A percentile compares a stretch with the other conserved stretches of the same genome.
phyloP scores from a whole-genome alignment of 2,329 filamentous ascomycete species.

The Pseudocercospora macadamiae region DNA sequence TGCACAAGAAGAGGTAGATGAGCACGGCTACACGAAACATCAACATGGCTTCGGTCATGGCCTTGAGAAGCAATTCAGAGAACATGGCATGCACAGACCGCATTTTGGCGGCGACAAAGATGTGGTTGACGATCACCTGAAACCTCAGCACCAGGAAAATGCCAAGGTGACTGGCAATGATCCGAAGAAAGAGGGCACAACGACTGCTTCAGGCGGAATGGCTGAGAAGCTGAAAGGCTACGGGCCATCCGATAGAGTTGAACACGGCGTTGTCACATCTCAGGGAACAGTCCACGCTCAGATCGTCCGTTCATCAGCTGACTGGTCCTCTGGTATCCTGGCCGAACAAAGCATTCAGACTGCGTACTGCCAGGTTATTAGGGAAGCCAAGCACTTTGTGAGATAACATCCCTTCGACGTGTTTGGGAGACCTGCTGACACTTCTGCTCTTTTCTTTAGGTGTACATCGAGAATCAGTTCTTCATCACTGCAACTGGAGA shows the following conservation, averaged over 20 bases:
- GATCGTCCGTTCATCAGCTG: constrained; percentile 82
- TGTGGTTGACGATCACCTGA: constrained; percentile 10
- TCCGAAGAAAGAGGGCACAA: constrained; percentile 36
- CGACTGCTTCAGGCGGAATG: constrained; percentile 38
- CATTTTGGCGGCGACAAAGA: constrained; percentile 21
- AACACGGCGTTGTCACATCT: constrained; percentile 35
- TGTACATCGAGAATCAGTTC: constrained; percentile 99
- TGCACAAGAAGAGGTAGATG: constrained; percentile 33
- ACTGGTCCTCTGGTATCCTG: constrained; percentile 92
- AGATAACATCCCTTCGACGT: no score
- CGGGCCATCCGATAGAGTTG: constrained; percentile 31
- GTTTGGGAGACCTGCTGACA: no score
- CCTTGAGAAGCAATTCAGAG: constrained; percentile 30
- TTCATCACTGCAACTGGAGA: constrained; percentile 85
- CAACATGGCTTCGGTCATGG: constrained; percentile 37
- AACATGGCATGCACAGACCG: constrained; percentile 25
- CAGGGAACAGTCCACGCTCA: constrained; percentile 80
- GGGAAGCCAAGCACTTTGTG: constrained; percentile 84
- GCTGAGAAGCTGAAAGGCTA: constrained; percentile 33
- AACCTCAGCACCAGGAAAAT: constrained; percentile 34
- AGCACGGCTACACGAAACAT: constrained; percentile 37
- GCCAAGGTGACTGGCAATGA: constrained; percentile 38
- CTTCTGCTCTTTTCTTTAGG: no score
- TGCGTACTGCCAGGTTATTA: constrained; percentile 81
- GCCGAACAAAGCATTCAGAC: constrained; percentile 85